phyloP scores from a whole-genome alignment of 2,329 filamentous ascomycete genomes.

The Paecilomyces dactylethromorphus region DNA sequence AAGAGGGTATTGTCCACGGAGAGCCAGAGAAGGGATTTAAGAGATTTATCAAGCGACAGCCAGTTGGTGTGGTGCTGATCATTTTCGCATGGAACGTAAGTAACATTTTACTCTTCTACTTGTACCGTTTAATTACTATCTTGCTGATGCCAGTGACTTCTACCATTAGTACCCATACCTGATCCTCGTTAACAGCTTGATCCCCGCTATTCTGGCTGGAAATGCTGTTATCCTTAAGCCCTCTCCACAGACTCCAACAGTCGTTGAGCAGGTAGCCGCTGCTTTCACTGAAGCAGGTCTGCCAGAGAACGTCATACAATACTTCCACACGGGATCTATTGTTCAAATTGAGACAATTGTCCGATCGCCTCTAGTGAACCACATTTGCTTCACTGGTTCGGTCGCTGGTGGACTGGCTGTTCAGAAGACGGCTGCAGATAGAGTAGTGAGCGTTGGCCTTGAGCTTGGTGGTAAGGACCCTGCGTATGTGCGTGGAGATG shows the following conservation, averaged over 20 bases:
- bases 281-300: constrained; percentile 76
- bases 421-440: constrained; percentile 75
- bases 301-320: constrained; percentile 77
- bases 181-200: constrained; percentile 83
- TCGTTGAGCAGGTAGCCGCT: constrained; percentile 74
- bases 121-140: constrained; percentile 2
- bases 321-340: constrained; percentile 82
- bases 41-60: constrained; percentile 81
- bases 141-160: constrained; percentile 4
- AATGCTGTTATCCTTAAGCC: constrained; percentile 93
- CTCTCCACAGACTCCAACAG: constrained; percentile 87
- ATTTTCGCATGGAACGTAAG: constrained; percentile 95
- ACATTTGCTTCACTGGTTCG: constrained; percentile 91
- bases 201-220: constrained; percentile 84
- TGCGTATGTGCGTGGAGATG: constrained; percentile 78
- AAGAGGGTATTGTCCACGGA: constrained; percentile 63
- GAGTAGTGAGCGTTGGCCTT: constrained; percentile 77
- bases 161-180: constrained; percentile 76
- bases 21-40: constrained; percentile 83
- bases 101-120: constrained; percentile 13
- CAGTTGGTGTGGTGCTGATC: constrained; percentile 79
- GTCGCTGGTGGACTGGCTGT: constrained; percentile 81
- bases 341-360: constrained; percentile 71
- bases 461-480: constrained; percentile 95
- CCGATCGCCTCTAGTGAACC: constrained; percentile 65